Evolutionary conservation across 495 filamentous ascomycete genomes (phyloP).

Genomic region (Xylaria curta): DNA sequence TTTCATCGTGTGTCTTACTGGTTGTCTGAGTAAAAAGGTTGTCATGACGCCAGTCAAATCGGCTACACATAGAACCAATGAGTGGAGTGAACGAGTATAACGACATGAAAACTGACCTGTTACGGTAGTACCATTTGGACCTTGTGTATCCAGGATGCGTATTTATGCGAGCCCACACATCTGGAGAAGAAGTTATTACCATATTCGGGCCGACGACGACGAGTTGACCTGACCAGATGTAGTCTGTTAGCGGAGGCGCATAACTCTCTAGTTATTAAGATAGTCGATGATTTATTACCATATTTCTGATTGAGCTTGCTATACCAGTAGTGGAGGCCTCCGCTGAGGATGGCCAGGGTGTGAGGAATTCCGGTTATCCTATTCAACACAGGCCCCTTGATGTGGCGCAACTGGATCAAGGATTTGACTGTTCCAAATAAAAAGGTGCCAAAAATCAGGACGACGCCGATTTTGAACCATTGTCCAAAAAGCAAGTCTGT

Average conservation of each 20-base stretch:
- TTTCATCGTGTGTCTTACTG: constrained; percentile 39
- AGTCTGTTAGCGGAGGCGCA: neutral
- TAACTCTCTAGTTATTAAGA: neutral
- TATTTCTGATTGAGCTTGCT: constrained; percentile 9
- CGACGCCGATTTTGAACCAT: neutral
- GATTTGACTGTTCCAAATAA: neutral
- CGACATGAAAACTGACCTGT: neutral
- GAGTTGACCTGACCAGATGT: neutral
- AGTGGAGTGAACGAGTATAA: neutral
- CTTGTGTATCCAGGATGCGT: constrained; percentile 36
- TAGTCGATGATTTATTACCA: constrained; percentile 6
- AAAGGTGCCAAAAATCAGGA: neutral
- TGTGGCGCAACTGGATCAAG: constrained; percentile 12
- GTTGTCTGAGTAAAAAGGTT: constrained; percentile 46
- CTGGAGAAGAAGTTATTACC: constrained; percentile 9
- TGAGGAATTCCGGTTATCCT: constrained; percentile 15
- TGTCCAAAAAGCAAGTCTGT: neutral
- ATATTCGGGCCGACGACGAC: neutral
- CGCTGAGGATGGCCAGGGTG: neutral
- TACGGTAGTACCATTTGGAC: constrained; percentile 40
- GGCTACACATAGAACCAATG: neutral
- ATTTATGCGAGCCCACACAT: constrained; percentile 16
- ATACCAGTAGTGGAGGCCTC: constrained; percentile 9
- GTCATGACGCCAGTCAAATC: constrained; percentile 40
- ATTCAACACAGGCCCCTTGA: constrained; percentile 1